Evolutionary conservation across 345 rosid species (phyloP), one percentile per base, ranked within the genome.

Genomic region (Ceriops zippeliana): DNA sequence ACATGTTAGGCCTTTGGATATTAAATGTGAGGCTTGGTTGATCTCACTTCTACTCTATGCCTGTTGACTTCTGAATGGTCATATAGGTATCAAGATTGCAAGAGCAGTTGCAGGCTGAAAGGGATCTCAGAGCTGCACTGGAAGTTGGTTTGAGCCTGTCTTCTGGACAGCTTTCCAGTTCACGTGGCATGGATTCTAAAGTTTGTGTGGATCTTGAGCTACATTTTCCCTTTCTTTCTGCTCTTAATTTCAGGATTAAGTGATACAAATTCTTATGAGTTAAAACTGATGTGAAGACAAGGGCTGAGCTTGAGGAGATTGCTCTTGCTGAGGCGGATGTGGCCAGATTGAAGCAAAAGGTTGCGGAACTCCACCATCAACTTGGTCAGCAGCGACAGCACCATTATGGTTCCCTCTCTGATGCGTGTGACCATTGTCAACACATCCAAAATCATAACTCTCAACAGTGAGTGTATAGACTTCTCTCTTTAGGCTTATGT

Each of bases 91-190:
- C 96, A 66, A 86, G 97, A 82, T 83, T 91, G 83, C 99, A 91
- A 83, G 99, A 95, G 84, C 96, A 93, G 86, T 83, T 93, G 79
- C 99, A 93, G 83, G 97, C 99, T 5, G 96, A 95, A 78, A 89
- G 97, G 80, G 99, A 95, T 84, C 96, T 91, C 77, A 83, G 96
- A 82, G 92, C 97, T 65, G 97, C 97, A 62, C 78, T 95, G 72
- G 99, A 95, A 86, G 96, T 89, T 71, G 97, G 97, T 61, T 83
- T 95, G 86, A 95, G 99, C 89, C 88, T 95, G 91, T 90, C 97
- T 69, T 85, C 93, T 68, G 93, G 96, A 67, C 97, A 95, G 58
- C 76, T 89, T 63, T 82, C 93, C 61, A 78, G 83, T 72, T 95
- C 99, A 63, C 95, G 84, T 51, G 90, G 96, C 80, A 89, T 88